phyloP scores from a whole-genome alignment of 129 eudicot genomes.

The Flaveria bidentis region DNA sequence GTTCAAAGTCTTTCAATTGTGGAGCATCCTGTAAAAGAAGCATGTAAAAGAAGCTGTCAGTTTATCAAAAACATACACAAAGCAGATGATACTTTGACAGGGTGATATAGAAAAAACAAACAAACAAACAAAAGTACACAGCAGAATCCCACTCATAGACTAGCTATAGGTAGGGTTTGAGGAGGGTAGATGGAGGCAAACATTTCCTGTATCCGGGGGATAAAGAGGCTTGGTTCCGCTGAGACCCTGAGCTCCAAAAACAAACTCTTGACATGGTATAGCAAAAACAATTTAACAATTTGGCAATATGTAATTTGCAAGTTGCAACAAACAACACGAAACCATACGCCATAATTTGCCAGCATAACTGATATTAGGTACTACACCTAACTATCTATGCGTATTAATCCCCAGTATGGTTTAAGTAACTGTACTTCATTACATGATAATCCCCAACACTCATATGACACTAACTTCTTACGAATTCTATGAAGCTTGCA shows the following conservation, averaged over 20 bases:
- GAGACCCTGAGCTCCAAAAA: no score
- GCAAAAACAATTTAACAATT: constrained; percentile 7
- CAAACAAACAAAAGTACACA: no score
- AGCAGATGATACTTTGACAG: constrained; percentile 14
- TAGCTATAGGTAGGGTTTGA: no score
- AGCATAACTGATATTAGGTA: background rate
- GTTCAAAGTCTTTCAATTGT: constrained; percentile 43
- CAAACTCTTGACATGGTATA: background rate
- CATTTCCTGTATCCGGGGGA: no score
- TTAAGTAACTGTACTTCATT: constrained; percentile 2
- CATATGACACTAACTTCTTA: constrained; percentile 1
- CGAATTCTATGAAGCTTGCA: constrained; percentile 1
- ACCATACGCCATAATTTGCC: background rate
- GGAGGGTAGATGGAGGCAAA: no score
- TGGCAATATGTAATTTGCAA: background rate
- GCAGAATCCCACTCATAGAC: no score
- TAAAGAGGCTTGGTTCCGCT: no score
- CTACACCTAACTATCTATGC: constrained; percentile 7
- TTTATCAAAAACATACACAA: constrained; percentile 15
- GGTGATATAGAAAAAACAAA: background rate
- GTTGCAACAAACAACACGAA: constrained; percentile 22
- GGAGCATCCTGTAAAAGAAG: constrained; percentile 31
- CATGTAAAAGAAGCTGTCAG: constrained; percentile 4
- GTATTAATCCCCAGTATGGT: constrained; percentile 1
- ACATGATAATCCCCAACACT: constrained; percentile 1